A percentile compares a stretch with the other conserved stretches of the same genome.
These are phyloP conservation scores for Pseudonitzschia pungens DNA, from an alignment of 108 stramenopile genomes.

Conservation along the genomic window DNA sequence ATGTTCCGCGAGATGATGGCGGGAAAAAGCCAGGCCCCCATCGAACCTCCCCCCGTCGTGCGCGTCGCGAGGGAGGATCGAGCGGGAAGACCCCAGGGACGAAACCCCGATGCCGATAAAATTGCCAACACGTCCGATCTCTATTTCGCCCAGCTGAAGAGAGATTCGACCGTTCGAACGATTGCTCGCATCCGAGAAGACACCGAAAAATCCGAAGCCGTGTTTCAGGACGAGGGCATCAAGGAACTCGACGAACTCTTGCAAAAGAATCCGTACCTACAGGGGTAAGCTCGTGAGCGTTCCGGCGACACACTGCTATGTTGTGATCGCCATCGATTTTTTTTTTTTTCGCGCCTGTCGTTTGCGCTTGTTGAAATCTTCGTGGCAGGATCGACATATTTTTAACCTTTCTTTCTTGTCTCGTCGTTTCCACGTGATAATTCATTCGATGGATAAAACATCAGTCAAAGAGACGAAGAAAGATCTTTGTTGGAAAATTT, in stretches of 20 bases:
- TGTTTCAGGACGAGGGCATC: constrained; percentile 62
- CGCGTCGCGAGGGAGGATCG: constrained; percentile 4
- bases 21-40: constrained; percentile 23
- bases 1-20: constrained; percentile 56
- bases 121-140: constrained; percentile 81
- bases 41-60: background rate
- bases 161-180: constrained; percentile 73
- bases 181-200: constrained; percentile 61
- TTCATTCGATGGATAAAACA: background rate
- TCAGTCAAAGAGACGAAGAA: constrained; percentile 35
- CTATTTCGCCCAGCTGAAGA: constrained; percentile 86
- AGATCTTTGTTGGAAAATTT: constrained; percentile 37
- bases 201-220: constrained; percentile 55
- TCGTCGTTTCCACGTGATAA: background rate
- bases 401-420: background rate
- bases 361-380: background rate
- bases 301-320: background rate
- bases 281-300: constrained; percentile 21
- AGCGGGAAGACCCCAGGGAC: constrained; percentile 44
- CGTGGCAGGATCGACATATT: background rate
- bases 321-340: background rate
- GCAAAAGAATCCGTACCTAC: constrained; percentile 69
- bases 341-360: background rate
- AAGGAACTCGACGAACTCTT: constrained; percentile 45
- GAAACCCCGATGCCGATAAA: constrained; percentile 67